phyloP scores from a whole-genome alignment of 2,329 filamentous ascomycete genomes.

The Madurella fahalii region DNA sequence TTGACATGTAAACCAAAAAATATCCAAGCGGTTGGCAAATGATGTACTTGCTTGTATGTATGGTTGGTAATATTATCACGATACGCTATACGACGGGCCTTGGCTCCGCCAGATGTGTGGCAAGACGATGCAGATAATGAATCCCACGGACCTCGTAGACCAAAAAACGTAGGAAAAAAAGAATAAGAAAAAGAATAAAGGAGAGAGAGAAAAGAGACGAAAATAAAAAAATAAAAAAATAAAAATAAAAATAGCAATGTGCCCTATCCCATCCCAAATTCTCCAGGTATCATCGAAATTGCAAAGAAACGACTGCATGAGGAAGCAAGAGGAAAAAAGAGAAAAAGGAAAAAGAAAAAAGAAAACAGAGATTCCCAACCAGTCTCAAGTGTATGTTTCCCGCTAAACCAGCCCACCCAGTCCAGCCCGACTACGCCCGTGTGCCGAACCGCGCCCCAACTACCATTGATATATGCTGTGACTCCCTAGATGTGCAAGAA shows the following conservation, averaged over 20 bases:
- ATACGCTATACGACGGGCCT: not conserved
- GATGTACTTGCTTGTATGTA: not conserved
- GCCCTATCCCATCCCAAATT: conserved; percentile 12
- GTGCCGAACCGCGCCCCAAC: conserved; percentile 17
- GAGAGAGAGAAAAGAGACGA: not conserved
- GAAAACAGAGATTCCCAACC: not conserved
- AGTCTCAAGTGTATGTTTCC: conserved; percentile 12
- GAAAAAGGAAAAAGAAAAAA: conserved; percentile 17
- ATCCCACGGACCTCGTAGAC: not conserved
- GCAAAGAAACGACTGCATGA: conserved; percentile 3
- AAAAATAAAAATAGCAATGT: conserved; percentile 11
- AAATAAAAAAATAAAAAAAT: conserved; percentile 6
- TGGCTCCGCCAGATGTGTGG: not conserved
- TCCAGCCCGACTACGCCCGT: conserved; percentile 14
- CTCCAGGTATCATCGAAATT: conserved; percentile 21
- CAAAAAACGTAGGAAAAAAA: not conserved
- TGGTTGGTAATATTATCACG: conserved; percentile 6
- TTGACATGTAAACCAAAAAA: not conserved
- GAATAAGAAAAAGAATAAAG: not conserved
- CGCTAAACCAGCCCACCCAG: conserved; percentile 2
- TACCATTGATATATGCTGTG: conserved; percentile 21
- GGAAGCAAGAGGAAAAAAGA: conserved; percentile 18
- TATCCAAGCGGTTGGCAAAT: not conserved
- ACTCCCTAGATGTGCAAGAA: conserved; percentile 13
- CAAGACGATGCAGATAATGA: not conserved